Percentiles rank a stretch among this genome's conserved stretches.
Evolutionary conservation across 2,329 filamentous ascomycete species (phyloP).

Genomic region (Dactylella cylindrospora): DNA sequence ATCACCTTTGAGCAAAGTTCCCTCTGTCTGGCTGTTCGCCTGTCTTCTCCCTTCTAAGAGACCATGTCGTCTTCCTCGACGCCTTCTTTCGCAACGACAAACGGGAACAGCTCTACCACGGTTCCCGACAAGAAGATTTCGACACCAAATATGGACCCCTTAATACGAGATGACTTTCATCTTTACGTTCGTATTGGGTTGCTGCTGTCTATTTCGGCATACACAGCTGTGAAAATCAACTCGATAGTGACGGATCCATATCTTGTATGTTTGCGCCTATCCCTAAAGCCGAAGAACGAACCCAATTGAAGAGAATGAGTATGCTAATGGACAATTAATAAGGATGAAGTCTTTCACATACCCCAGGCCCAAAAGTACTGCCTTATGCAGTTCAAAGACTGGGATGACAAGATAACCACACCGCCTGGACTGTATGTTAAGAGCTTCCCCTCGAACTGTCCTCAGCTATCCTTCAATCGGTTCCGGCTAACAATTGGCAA

Average conservation of each 20-base stretch:
- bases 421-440: constrained; percentile 75
- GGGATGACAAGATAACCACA: constrained; percentile 97
- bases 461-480: constrained; percentile 43
- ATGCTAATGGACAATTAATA: constrained; percentile 25
- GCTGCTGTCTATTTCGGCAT: constrained; percentile 28
- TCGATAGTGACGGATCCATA: constrained; percentile 56
- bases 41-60: neutral
- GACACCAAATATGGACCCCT: constrained; percentile 24
- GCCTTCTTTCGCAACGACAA: constrained; percentile 1
- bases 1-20: too few species aligned
- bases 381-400: constrained; percentile 68
- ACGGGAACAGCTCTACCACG: neutral
- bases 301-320: neutral
- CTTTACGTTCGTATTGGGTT: constrained; percentile 27
- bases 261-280: constrained; percentile 53
- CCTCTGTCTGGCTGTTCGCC: too few species aligned
- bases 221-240: constrained; percentile 50
- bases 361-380: constrained; percentile 90
- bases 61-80: neutral
- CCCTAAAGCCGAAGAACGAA: neutral
- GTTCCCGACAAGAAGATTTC: constrained; percentile 2
- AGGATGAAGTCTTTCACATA: constrained; percentile 88
- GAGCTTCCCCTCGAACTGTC: constrained; percentile 42
- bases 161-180: constrained; percentile 30
- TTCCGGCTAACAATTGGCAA: neutral